These are phyloP conservation scores for Rhizopogon vesiculosus DNA, from an alignment of 768 basidiomycete species.

Conservation along the genomic window DNA sequence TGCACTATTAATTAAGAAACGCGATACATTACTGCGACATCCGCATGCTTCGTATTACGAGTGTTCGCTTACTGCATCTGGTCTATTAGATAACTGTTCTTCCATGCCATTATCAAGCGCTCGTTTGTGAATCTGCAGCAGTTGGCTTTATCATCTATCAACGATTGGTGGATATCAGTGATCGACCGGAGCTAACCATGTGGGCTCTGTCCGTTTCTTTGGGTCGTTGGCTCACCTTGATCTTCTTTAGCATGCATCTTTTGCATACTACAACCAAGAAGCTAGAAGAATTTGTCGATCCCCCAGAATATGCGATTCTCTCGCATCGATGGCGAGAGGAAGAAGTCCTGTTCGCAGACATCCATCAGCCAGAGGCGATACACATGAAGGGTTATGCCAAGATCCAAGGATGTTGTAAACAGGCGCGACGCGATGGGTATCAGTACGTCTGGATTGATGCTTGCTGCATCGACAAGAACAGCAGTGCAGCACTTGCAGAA, in stretches of 20 bases:
- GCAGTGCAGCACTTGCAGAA: conserved; percentile 10
- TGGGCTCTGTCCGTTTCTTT: not conserved
- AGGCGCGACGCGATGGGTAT: conserved; percentile 4
- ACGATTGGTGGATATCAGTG: not conserved
- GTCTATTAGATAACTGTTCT: not conserved
- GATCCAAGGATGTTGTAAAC: not conserved
- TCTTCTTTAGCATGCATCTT: conserved; percentile 2
- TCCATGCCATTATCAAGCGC: not conserved
- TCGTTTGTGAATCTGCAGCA: not conserved
- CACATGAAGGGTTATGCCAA: conserved; percentile 4
- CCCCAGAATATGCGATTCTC: conserved; percentile 7
- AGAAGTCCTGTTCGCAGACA: conserved; percentile 2
- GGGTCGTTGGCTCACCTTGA: not conserved
- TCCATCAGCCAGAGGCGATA: not conserved
- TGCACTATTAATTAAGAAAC: not conserved
- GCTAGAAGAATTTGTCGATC: conserved; percentile 1
- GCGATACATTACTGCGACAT: not conserved
- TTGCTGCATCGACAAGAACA: conserved; percentile 11
- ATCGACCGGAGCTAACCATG: not conserved
- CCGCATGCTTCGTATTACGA: not conserved
- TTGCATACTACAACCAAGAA: not conserved
- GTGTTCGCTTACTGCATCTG: not conserved
- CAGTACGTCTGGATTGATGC: conserved; percentile 11
- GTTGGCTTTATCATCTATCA: not conserved
- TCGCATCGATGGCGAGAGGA: conserved; percentile 6